A percentile compares a stretch with the other conserved stretches of the same genome.
Evolutionary conservation across 108 stramenopile species (phyloP).

Genomic region (Fragilaria radians): DNA sequence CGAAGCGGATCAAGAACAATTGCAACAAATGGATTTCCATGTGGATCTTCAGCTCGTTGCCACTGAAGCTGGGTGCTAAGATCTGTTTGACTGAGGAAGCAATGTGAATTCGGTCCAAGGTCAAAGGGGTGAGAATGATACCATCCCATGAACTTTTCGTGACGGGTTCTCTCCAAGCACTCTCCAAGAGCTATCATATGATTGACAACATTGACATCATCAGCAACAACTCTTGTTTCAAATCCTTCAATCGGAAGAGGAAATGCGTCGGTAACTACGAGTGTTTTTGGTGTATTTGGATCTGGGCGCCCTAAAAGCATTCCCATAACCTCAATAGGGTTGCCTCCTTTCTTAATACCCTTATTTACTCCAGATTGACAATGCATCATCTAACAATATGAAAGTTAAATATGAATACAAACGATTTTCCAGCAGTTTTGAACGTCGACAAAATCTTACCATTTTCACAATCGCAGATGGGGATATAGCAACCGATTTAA

Average conservation of each 20-base stretch:
- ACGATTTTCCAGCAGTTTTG: neutral
- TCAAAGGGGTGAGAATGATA: constrained; percentile 99
- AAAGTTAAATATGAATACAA: neutral
- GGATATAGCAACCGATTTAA: constrained; percentile 47
- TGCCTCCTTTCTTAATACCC: constrained; percentile 87
- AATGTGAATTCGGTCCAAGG: constrained; percentile 80
- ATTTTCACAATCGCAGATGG: constrained; percentile 82
- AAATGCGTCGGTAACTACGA: constrained; percentile 93
- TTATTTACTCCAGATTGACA: constrained; percentile 96
- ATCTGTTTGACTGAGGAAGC: constrained; percentile 93
- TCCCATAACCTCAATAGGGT: constrained; percentile 96
- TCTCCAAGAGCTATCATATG: constrained; percentile 97
- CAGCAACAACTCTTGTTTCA: constrained; percentile 93
- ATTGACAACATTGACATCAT: constrained; percentile 90
- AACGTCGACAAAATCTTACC: constrained; percentile 8
- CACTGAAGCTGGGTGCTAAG: constrained; percentile 91
- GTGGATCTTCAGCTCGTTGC: constrained; percentile 94
- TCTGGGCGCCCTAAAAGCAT: constrained; percentile 82
- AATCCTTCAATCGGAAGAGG: constrained; percentile 97
- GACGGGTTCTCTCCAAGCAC: constrained; percentile 80
- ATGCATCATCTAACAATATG: constrained; percentile 73
- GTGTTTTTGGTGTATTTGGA: constrained; percentile 45
- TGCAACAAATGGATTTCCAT: constrained; percentile 96
- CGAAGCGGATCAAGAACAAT: constrained; percentile 93
- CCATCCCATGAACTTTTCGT: constrained; percentile 93